Base-by-base conservation (phyloP, 139 green algal genomes). In the Axilococcus clingmanii region DNA sequence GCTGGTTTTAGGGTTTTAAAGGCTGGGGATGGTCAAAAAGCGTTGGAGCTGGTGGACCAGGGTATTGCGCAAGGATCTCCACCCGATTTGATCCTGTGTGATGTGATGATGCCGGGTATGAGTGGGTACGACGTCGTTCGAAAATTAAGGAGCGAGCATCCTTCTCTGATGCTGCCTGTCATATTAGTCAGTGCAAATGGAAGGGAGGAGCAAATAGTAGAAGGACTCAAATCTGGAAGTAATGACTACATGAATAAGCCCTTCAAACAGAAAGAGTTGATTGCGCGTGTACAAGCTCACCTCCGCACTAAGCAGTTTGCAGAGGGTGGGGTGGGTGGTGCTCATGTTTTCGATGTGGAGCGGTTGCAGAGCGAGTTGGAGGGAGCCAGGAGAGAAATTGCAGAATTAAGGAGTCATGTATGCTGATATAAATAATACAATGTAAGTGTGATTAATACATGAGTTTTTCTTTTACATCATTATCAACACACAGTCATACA, bases 101-200 rank as follows among this genome's bases (percentile, higher is more conserved):
- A 88, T 30, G 74, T 88, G 0, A 88, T 88, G 79, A 88, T 88
- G 79, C 79, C 79, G 2, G 64, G 57, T 4, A 78, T 86, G 59
- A 83, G 68, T 56, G 79, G 79, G 24, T 69, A 55, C 40, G 58
- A 69, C 40, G 63, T 72, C 6, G 55, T 59, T 15, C 45, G 55
- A 9, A 16, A 27, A 17, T 27, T 71, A 22, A 31, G 63, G 11
- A 35, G 69, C 52, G 37, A 55, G 3, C 71, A 78, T 57, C 79
- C 79, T 12, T 32, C 51, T 35, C 57, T 68, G 33, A 72, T 72
- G 67, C 70, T 83, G 40, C 79, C 79, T 5, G 61, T 87, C 44
- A 83, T 87, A 61, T 75, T 89, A 63, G 69, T 82, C 24, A 74
- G 66, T 8, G 79, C 79, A 25, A 83, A 83, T 52, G 57, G 29